Evolutionary conservation across 1,284 basidiomycete species (phyloP).

Genomic region (Trametes polyzona): DNA sequence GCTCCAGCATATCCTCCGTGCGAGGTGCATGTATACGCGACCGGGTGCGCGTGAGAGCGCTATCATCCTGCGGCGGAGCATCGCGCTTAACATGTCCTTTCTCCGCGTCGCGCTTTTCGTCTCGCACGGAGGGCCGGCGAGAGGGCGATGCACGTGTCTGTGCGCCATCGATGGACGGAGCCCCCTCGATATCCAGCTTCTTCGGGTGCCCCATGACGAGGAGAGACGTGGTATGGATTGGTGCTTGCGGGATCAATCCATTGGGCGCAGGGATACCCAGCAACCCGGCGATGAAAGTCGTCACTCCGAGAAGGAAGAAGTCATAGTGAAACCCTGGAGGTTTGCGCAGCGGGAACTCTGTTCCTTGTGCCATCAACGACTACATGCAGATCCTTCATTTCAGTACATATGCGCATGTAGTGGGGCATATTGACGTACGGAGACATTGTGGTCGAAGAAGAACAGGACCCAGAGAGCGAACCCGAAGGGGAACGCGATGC

Average conservation of each 20-base stretch:
- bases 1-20: conserved; percentile 37
- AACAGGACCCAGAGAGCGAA: conserved; percentile 74
- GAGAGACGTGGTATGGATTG: conserved; percentile 90
- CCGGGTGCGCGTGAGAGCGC: conserved; percentile 13
- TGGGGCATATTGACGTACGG: too few species aligned
- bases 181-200: conserved; percentile 49
- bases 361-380: conserved; percentile 93
- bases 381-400: conserved; percentile 36
- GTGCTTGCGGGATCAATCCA: conserved; percentile 95
- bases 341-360: conserved; percentile 88
- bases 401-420: too few species aligned
- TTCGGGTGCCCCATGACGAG: conserved; percentile 66
- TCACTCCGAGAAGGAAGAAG: conserved; percentile 88
- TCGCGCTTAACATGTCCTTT: not conserved
- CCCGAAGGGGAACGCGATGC: conserved; percentile 78
- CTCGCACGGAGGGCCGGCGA: not conserved
- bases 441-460: conserved; percentile 87
- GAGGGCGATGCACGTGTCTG: not conserved
- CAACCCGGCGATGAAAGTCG: conserved; percentile 90
- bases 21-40: conserved; percentile 24
- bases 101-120: conserved; percentile 22
- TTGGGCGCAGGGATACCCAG: conserved; percentile 94
- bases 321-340: conserved; percentile 94
- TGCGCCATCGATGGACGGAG: conserved; percentile 12
- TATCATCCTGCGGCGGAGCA: not conserved